Base-by-base conservation (phyloP, 768 basidiomycete genomes). In the Mycena galopus region DNA sequence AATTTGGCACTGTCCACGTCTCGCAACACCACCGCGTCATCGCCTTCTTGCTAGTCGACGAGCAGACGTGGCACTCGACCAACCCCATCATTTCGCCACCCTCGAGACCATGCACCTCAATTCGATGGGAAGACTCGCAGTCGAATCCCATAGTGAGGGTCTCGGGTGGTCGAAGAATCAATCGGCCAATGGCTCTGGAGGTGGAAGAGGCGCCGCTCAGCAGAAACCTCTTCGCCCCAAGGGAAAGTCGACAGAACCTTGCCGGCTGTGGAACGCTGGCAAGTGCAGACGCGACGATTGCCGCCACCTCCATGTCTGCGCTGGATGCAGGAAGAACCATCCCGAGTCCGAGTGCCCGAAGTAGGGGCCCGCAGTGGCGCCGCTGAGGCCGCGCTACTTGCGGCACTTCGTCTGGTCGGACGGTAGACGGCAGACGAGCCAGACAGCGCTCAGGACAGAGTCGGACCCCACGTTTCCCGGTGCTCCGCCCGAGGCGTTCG, bases 401-500 rank as follows among this genome's bases (percentile, higher is more conserved):
- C 44, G 61, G 23, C 32, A 39, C 2, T 44, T 62, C 27, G n/a
- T 62, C 10, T 62, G 61, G 61, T 62, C 61, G 7, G 27, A 62
- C 11, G 42, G 61, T 29, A 30, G 11, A 32, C 61, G 44, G 19
- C 61, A 29, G 9, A 25, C 27, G 47, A 64, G 63, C 33, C 50
- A 16, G 1, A 53, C 50, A 4, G 63, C 63, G 1, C 50, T 51
- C 2, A 30, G 44, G 7, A 64, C 63, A 14, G 63, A 64, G 19
- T n/a, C 50, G 8, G 63, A 65, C 37, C 50, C 33, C 12, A 23
- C 51, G 17, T 39, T 65, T 29, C n/a, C 51, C 51, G 4, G 51
- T 2, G n/a, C 0, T 82, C 85, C 65, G 4, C 69, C 0, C 11
- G 47, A 51, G 12, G 63, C 9, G 3, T 64, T 63, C 23, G 47